Conservation (phyloP, 192 early-diverging fungal species). For the Cetraspora pellucida region DNA sequence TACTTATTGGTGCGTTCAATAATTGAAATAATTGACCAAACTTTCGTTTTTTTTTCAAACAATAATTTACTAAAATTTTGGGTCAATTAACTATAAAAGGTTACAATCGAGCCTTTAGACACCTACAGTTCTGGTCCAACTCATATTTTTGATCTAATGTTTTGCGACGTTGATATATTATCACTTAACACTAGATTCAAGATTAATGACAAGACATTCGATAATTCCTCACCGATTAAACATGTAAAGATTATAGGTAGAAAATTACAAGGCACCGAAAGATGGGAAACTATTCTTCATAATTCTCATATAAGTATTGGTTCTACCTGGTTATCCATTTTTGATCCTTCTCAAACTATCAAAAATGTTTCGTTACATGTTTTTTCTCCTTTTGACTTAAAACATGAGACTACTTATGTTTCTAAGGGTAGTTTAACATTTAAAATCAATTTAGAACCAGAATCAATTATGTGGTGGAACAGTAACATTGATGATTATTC, state of each 20-base stretch:
- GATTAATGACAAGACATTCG: not conserved
- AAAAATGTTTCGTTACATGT: constrained; percentile 23
- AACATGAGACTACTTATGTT: constrained; percentile 20
- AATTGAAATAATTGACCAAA: not conserved
- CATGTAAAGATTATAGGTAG: constrained; percentile 23
- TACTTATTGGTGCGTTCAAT: constrained; percentile 11
- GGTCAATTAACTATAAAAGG: not conserved
- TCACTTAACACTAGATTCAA: constrained; percentile 4
- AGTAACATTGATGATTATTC: constrained; percentile 9
- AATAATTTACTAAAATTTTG: not conserved
- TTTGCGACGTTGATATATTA: not conserved
- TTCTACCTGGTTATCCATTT: not conserved
- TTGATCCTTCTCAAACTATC: not conserved
- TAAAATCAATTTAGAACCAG: not conserved
- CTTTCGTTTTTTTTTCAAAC: not conserved
- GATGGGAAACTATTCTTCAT: constrained; percentile 21
- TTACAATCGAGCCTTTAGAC: constrained; percentile 21
- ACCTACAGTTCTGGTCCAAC: constrained; percentile 18
- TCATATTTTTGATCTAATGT: constrained; percentile 28
- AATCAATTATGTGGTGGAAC: not conserved
- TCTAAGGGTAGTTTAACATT: constrained; percentile 23
- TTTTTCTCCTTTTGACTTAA: constrained; percentile 21
- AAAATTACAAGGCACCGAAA: constrained; percentile 15
- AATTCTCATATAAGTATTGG: constrained; percentile 18
- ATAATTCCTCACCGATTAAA: not conserved